phyloP scores from a whole-genome alignment of 495 filamentous ascomycete genomes.

The Podospora pseudopauciseta region DNA sequence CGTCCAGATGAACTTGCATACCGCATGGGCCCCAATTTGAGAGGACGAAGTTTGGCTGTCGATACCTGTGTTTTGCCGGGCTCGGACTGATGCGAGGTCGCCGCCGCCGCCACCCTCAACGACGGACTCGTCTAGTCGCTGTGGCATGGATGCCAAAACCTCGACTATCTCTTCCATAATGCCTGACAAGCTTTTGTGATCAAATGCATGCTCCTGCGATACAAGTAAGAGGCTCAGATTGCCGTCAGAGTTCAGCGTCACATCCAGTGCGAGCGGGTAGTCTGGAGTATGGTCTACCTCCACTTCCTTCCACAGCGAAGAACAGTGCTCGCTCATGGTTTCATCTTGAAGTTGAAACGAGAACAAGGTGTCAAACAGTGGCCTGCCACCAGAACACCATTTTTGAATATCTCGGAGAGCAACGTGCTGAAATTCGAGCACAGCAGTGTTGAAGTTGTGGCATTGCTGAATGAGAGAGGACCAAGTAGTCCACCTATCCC shows the following conservation, averaged over 20 bases:
- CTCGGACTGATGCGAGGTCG: too few relatives aligned
- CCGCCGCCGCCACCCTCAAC: neutral
- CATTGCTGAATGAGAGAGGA: conserved; percentile 48
- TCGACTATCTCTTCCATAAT: conserved; percentile 44
- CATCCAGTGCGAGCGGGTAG: conserved; percentile 74
- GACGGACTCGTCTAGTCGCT: neutral
- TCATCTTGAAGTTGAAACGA: conserved; percentile 62
- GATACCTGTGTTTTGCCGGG: neutral
- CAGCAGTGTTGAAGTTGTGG: conserved; percentile 58
- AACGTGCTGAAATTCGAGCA: conserved; percentile 65
- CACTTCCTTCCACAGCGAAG: conserved; percentile 52
- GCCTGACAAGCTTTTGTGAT: conserved; percentile 24
- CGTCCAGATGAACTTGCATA: conserved; percentile 51
- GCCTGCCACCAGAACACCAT: conserved; percentile 56
- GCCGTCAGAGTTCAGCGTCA: conserved; percentile 47
- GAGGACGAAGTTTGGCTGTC: neutral
- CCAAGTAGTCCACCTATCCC: conserved; percentile 46
- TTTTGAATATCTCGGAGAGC: conserved; percentile 69
- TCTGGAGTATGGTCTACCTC: conserved; percentile 51
- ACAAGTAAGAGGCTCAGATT: conserved; percentile 53
- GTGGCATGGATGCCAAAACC: conserved; percentile 24
- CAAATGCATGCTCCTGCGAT: conserved; percentile 42
- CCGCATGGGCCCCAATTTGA: neutral
- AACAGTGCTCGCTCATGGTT: neutral
- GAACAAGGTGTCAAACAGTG: conserved; percentile 80